Base-by-base conservation (phyloP, 331 rosid species). In the Spiraea crenata region DNA sequence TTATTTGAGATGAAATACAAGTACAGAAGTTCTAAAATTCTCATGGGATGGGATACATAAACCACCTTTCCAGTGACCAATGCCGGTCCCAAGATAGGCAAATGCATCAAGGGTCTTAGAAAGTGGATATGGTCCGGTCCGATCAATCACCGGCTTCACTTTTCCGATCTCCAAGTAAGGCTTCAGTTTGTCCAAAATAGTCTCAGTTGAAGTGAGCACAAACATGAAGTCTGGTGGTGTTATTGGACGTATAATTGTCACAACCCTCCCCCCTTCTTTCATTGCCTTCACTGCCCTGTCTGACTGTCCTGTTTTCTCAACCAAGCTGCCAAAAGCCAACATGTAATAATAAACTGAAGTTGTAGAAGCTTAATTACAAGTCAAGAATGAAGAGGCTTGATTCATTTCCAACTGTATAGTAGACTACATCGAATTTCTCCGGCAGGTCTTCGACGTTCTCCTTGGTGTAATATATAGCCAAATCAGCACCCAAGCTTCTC, bases 111-210 rank as follows among this genome's bases (percentile, higher is more conserved):
- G 70, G 0, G 78, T 50, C 64, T 83, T 61, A 40, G 91, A 77
- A 76, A 92, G 86, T 16, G 86, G 85, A 69, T 85, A 85, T 0
- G 87, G 90, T 39, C 85, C 60, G 72, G 83, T 87, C 9, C 93
- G 93, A 16, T 92, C 97, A 10, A 89, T 20, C 35, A 87, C 54
- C 35, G 95, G 82, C 84, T 89, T 89, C 80, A 88, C 88, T 77
- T 85, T 87, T 5, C 95, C 92, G 76, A 82, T 88, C 61, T 87
- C 88, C 42, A 92, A 75, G 61, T 83, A 80, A 13, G 96, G 88
- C 70, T 65, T 49, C 11, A 86, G 78, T 52, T 88, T 89, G 73
- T 92, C 92, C 62, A 92, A 80, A 7, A 79, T 35, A 31, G 72
- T 15, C 17, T 85, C 91, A 25, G 78, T 81, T 5, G 96, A 82